A percentile compares a stretch with the other conserved stretches of the same genome.
Evolutionary conservation across 2,329 filamentous ascomycete genomes (phyloP).

Genomic region (Colletotrichum cordylinicola): DNA sequence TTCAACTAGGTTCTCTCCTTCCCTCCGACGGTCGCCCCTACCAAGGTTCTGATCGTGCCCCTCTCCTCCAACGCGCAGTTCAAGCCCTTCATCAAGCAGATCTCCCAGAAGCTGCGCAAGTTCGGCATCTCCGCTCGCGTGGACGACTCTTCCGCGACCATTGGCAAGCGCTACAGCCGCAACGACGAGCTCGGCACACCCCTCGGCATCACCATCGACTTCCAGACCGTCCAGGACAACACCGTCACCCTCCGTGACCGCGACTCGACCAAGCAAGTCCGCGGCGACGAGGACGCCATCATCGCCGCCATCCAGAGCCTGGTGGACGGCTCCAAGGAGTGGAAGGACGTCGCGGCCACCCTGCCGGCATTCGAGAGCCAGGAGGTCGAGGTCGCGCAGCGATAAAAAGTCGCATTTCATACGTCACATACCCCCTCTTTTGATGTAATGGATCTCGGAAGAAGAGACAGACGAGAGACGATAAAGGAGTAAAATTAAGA

Average conservation of each 20-base stretch:
- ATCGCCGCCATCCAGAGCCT: slow-evolving; percentile 72
- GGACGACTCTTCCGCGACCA: slow-evolving; percentile 89
- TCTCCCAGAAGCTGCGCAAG: slow-evolving; percentile 79
- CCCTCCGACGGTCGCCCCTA: slow-evolving; percentile 78
- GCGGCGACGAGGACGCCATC: slow-evolving; percentile 81
- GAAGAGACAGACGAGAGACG: neutral
- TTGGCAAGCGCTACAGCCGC: slow-evolving; percentile 92
- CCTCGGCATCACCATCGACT: slow-evolving; percentile 92
- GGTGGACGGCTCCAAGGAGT: slow-evolving; percentile 56
- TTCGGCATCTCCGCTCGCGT: slow-evolving; percentile 83
- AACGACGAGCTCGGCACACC: slow-evolving; percentile 97
- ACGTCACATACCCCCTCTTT: neutral
- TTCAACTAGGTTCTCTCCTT: slow-evolving; percentile 54
- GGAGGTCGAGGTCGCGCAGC: slow-evolving; percentile 51
- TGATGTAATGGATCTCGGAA: neutral
- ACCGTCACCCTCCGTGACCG: slow-evolving; percentile 89
- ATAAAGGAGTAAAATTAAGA: neutral
- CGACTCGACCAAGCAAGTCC: slow-evolving; percentile 90
- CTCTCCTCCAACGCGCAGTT: slow-evolving; percentile 84
- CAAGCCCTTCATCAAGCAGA: slow-evolving; percentile 73
- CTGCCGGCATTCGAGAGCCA: slow-evolving; percentile 87
- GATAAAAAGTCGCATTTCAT: neutral
- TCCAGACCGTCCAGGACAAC: slow-evolving; percentile 89
- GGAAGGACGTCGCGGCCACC: slow-evolving; percentile 74
- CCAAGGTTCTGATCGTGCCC: slow-evolving; percentile 91